Conservation (phyloP, 2,329 filamentous ascomycete genomes). For the Elsinoe australis region DNA sequence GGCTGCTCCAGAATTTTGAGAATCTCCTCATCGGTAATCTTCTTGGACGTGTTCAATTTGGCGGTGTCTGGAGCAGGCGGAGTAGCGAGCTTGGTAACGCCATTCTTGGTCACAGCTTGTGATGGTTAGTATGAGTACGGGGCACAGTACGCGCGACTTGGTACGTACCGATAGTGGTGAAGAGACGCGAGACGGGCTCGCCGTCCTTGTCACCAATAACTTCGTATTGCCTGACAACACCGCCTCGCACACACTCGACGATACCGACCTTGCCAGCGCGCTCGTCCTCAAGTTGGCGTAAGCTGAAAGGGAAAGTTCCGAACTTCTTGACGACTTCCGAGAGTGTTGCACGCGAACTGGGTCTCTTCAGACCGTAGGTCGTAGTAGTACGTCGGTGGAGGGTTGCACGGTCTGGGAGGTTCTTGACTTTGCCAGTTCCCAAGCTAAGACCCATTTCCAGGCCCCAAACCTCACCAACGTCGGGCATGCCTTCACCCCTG, state of each 20-base stretch:
- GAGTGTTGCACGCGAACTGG: constrained; percentile 82
- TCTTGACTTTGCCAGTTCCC: constrained; percentile 92
- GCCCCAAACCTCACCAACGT: constrained; percentile 92
- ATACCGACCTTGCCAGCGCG: constrained; percentile 91
- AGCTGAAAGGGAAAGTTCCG: constrained; percentile 92
- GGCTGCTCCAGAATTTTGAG: constrained; percentile 90
- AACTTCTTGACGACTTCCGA: constrained; percentile 97
- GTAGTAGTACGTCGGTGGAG: constrained; percentile 87
- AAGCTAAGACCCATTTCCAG: constrained; percentile 91
- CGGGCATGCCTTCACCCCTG: constrained; percentile 83
- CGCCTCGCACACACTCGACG: constrained; percentile 88
- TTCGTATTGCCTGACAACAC: constrained; percentile 92
- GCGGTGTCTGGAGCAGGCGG: constrained; percentile 67
- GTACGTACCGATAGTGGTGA: constrained; percentile 87
- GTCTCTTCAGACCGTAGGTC: constrained; percentile 88
- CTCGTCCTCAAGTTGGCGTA: constrained; percentile 95
- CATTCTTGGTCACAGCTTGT: constrained; percentile 93
- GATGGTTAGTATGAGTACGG: constrained; percentile 18
- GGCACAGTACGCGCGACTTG: neutral
- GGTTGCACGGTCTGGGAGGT: constrained; percentile 75
- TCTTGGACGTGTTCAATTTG: constrained; percentile 92
- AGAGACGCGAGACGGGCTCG: constrained; percentile 71
- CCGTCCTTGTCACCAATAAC: constrained; percentile 89
- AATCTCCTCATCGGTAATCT: constrained; percentile 92
- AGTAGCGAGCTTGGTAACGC: constrained; percentile 74